Evolutionary conservation across 768 basidiomycete genomes (phyloP).

Genomic region (Hydnomerulius pinastri): DNA sequence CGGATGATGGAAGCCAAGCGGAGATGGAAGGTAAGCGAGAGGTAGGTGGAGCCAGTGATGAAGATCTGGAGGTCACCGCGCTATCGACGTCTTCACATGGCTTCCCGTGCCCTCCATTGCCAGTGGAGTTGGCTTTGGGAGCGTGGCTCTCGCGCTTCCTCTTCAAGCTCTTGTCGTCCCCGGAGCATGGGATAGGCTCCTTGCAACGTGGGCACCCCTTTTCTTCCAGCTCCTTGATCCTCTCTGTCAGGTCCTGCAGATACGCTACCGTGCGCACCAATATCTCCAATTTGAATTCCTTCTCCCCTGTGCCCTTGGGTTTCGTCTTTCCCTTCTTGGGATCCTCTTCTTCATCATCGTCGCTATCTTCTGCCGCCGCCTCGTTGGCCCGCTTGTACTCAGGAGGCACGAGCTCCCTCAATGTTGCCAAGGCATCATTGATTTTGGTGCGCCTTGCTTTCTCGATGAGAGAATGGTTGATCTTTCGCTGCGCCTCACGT

Average conservation of each 20-base stretch:
- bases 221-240: conserved; percentile 48
- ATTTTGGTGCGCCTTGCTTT: conserved; percentile 94
- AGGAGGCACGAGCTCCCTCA: conserved; percentile 76
- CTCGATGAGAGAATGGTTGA: conserved; percentile 95
- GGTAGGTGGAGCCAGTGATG: conserved; percentile 4
- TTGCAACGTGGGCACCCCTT: conserved; percentile 24
- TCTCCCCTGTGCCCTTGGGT: conserved; percentile 52
- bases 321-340: conserved; percentile 29
- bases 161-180: neutral
- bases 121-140: neutral
- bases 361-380: conserved; percentile 34
- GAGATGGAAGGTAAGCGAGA: conserved; percentile 67
- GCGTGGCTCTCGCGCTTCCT: neutral
- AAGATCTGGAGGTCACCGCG: neutral
- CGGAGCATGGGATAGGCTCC: conserved; percentile 15
- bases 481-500: conserved; percentile 84
- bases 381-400: conserved; percentile 42
- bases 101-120: neutral
- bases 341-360: conserved; percentile 37
- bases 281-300: conserved; percentile 93
- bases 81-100: neutral
- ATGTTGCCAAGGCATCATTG: conserved; percentile 80
- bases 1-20: conserved; percentile 54
- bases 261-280: conserved; percentile 80
- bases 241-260: conserved; percentile 67